Evolutionary conservation across 345 rosid species (phyloP).

Genomic region (Viola odorata): DNA sequence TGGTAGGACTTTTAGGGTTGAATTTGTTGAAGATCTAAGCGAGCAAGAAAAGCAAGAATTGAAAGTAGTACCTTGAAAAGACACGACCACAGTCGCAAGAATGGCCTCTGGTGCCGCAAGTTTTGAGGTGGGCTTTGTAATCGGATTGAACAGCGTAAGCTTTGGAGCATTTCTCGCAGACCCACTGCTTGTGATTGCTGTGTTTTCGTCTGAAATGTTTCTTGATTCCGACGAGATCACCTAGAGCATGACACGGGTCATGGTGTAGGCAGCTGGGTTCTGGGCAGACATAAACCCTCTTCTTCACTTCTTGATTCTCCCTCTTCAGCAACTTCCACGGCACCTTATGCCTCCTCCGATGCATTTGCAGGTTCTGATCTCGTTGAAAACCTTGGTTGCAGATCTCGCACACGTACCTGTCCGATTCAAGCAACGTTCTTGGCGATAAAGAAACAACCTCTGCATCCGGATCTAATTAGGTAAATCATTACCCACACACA

Average conservation of each 20-base stretch:
- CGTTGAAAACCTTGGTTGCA: conserved; percentile 87
- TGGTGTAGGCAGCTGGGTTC: conserved; percentile 77
- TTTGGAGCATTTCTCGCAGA: conserved; percentile 70
- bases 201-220: conserved; percentile 77
- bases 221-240: conserved; percentile 82
- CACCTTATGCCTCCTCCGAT: conserved; percentile 74
- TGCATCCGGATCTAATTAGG: conserved; percentile 75
- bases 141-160: conserved; percentile 88
- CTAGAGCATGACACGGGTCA: conserved; percentile 77
- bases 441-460: conserved; percentile 81
- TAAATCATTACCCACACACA: no score
- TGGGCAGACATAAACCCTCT: conserved; percentile 76
- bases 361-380: conserved; percentile 90
- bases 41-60: neutral
- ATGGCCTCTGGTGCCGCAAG: conserved; percentile 85
- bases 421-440: conserved; percentile 65
- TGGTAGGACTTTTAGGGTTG: conserved; percentile 6
- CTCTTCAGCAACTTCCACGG: conserved; percentile 84
- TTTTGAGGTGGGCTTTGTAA: conserved; percentile 84
- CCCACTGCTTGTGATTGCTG: conserved; percentile 77
- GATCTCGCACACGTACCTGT: conserved; percentile 82
- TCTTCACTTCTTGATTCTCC: conserved; percentile 60
- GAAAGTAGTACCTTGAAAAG: conserved; percentile 59
- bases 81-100: conserved; percentile 92
- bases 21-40: neutral